phyloP scores from a whole-genome alignment of 495 filamentous ascomycete genomes.

The Penicillium soppii region DNA sequence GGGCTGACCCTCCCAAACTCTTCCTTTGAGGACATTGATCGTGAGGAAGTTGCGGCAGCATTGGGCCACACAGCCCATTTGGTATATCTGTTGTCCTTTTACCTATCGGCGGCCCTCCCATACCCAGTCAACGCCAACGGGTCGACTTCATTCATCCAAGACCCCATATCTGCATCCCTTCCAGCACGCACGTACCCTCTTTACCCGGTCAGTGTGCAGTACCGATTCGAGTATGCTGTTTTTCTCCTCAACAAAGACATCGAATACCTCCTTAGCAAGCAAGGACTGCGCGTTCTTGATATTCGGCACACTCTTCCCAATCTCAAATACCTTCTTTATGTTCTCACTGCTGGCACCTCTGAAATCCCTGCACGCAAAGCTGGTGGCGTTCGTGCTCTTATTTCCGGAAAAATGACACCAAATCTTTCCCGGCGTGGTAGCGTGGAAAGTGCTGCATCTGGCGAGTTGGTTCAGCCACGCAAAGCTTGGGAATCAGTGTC shows the following conservation, averaged over 20 bases:
- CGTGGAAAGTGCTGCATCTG: conserved; percentile 39
- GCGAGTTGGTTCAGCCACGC: conserved; percentile 30
- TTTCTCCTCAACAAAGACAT: conserved; percentile 94
- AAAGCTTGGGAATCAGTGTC: conserved; percentile 27
- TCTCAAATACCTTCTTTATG: conserved; percentile 86
- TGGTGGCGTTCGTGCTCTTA: conserved; percentile 69
- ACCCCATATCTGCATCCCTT: conserved; percentile 70
- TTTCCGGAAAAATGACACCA: conserved; percentile 35
- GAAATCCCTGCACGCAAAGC: conserved; percentile 77
- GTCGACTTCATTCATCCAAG: conserved; percentile 74
- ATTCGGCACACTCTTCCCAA: conserved; percentile 90
- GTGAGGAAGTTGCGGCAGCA: conserved; percentile 73
- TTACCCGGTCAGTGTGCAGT: conserved; percentile 72
- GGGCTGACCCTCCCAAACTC: conserved; percentile 76
- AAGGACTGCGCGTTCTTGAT: conserved; percentile 75
- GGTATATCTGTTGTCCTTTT: conserved; percentile 74
- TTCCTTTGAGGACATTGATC: conserved; percentile 60
- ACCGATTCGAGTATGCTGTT: conserved; percentile 91
- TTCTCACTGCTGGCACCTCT: conserved; percentile 73
- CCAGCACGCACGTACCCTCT: conserved; percentile 75
- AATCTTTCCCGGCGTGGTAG: conserved; percentile 40
- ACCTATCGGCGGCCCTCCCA: conserved; percentile 73
- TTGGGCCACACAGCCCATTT: conserved; percentile 81
- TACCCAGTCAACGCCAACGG: conserved; percentile 74
- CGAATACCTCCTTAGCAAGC: conserved; percentile 74